phyloP scores from a whole-genome alignment of 202 grass and related monocot genomes.

The Carex arenaria region DNA sequence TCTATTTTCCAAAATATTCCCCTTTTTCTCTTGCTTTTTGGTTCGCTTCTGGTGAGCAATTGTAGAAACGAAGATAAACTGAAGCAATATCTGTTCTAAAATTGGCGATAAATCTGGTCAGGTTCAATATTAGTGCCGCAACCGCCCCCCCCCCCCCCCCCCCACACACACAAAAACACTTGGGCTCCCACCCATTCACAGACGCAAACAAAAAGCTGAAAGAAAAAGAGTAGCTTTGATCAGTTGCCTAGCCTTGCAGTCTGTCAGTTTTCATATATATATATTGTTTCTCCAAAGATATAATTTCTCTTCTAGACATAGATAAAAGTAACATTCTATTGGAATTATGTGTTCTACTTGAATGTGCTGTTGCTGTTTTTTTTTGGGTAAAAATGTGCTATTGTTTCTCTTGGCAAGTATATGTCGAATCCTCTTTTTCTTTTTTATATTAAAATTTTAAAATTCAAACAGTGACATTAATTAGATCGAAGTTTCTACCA shows the following conservation, averaged over 20 bases:
- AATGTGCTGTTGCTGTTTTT: too few relatives aligned
- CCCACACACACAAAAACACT: neutral
- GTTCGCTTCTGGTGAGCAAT: neutral
- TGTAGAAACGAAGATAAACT: neutral
- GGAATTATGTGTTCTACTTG: too few relatives aligned
- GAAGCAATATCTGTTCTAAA: neutral
- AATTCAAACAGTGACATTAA: neutral
- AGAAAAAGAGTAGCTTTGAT: neutral
- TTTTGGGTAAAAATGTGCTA: neutral
- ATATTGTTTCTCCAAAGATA: too few relatives aligned
- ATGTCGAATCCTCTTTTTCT: neutral
- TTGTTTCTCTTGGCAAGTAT: neutral
- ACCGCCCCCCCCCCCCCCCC: too few relatives aligned
- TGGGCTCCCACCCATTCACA: too few relatives aligned
- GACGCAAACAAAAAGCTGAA: neutral
- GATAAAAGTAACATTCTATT: too few relatives aligned
- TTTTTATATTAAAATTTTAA: neutral
- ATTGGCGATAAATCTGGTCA: neutral
- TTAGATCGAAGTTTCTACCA: neutral
- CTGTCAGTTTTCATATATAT: neutral
- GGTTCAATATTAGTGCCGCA: neutral
- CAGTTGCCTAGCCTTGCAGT: too few relatives aligned
- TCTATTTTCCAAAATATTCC: neutral
- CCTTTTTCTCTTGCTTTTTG: neutral
- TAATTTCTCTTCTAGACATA: too few relatives aligned